A percentile compares a stretch with the other conserved stretches of the same genome.
Conservation (phyloP, 2,329 filamentous ascomycete species). For the Sclerotinia nivalis region DNA sequence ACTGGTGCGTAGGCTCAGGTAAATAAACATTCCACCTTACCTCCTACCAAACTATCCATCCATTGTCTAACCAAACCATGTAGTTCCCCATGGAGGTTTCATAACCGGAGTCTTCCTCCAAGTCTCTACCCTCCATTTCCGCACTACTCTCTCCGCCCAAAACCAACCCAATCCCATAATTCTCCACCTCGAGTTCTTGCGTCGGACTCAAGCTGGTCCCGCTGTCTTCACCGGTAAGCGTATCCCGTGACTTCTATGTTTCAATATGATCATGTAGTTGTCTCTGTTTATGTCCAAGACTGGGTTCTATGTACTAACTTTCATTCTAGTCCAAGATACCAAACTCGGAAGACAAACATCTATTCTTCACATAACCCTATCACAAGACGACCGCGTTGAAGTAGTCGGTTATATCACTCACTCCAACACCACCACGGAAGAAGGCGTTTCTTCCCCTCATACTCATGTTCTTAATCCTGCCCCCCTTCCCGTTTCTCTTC, state of each 20-base stretch:
- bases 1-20: conserved; percentile 68
- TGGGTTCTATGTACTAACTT: neutral
- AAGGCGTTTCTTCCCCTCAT: conserved; percentile 57
- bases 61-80: conserved; percentile 8
- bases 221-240: conserved; percentile 49
- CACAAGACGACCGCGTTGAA: conserved; percentile 58
- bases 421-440: conserved; percentile 59
- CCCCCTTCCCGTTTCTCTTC: conserved; percentile 44
- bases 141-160: conserved; percentile 55
- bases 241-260: neutral
- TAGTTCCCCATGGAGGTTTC: conserved; percentile 72
- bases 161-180: conserved; percentile 64
- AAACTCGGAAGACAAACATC: conserved; percentile 66
- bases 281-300: neutral
- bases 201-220: conserved; percentile 59
- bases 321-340: conserved; percentile 53
- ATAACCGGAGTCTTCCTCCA: conserved; percentile 63
- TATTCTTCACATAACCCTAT: conserved; percentile 61
- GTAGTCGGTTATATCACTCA: conserved; percentile 66
- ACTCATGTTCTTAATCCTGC: conserved; percentile 50
- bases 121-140: conserved; percentile 60
- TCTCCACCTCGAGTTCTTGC: conserved; percentile 65
- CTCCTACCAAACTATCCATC: conserved; percentile 16
- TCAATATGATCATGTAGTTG: neutral
- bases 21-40: conserved; percentile 30